A percentile compares a stretch with the other conserved stretches of the same genome.
Conservation (phyloP, 2,329 filamentous ascomycete species). For the Colletotrichum sp. region DNA sequence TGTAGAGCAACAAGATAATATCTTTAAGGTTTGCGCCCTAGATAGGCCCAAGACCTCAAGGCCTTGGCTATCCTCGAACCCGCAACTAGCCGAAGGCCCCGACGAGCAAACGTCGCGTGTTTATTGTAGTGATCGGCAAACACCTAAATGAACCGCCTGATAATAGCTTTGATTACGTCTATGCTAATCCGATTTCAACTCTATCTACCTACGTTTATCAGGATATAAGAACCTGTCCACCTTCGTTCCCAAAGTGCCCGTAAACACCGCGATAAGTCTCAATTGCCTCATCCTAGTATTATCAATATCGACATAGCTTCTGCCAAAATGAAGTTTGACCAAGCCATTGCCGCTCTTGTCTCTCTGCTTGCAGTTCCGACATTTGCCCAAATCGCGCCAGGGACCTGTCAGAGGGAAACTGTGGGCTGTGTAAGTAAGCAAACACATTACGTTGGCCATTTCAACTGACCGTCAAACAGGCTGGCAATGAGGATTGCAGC, state of each 20-base stretch:
- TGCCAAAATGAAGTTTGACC: neutral
- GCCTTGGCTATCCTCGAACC: neutral
- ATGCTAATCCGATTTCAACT: neutral
- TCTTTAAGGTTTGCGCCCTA: neutral
- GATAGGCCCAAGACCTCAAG: neutral
- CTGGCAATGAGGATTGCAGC: neutral
- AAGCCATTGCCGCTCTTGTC: neutral
- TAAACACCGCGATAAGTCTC: neutral
- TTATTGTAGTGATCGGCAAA: neutral
- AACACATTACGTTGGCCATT: neutral
- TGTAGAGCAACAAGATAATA: neutral
- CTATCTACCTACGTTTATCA: neutral
- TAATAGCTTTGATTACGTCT: neutral
- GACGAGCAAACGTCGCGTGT: neutral
- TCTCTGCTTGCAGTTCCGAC: neutral
- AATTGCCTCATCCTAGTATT: no score
- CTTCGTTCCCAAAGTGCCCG: neutral
- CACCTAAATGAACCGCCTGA: neutral
- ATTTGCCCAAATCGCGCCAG: neutral
- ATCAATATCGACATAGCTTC: neutral
- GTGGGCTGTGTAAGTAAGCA: neutral
- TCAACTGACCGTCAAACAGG: neutral
- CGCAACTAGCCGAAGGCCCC: neutral
- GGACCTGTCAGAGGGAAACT: neutral
- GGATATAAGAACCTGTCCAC: neutral